Base-by-base conservation (phyloP, 768 basidiomycete genomes). In the Phanerochaete sordida region DNA sequence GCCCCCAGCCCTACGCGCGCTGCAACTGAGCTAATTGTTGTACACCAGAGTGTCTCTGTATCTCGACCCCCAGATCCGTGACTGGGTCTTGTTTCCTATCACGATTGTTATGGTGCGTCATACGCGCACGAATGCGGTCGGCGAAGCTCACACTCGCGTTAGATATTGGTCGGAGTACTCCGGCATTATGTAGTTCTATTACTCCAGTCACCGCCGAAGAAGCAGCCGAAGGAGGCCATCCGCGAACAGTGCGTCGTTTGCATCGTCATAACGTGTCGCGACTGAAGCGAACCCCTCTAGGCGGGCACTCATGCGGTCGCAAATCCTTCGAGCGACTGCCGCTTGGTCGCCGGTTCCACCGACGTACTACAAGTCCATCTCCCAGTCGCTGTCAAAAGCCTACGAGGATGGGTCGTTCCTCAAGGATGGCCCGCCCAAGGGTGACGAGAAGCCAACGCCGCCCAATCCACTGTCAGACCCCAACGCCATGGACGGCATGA, bases 401-500 rank as follows among this genome's bases (percentile, higher is more conserved):
- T 94, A 88, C 70, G 79, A 77, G 45, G 76, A 79, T 1, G 96
- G 96, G 26, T 82, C 80, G 9, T 98, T 91, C 73, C 86, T 98
- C 62, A 96, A 96, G 70, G 88, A 93, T 56, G 87, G 89, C 0
- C 85, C 88, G 16, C 85, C 89, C 27, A 86, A 83, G 45, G 77
- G 80, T 50, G 88, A 88, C 65, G 79, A 70, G 23, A 33, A 85
- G 0, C 67, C 80, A 28, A 65, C 81, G 1, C 84, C 92, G 24
- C 81, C 89, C 16, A 96, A 94, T 67, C 92, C 95, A 0, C 81
- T 98, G 71, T 83, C 84, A 13, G 96, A 98, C 77, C 93, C 93
- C 8, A 84, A 84, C 52, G 87, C 88, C 47, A 96, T 98, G 94
- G 96, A 98, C 65, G 92, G 91, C 39, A 95, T 98, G 93, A 96